phyloP scores from a whole-genome alignment of 768 basidiomycete species.

The Tylopilus balloui region DNA sequence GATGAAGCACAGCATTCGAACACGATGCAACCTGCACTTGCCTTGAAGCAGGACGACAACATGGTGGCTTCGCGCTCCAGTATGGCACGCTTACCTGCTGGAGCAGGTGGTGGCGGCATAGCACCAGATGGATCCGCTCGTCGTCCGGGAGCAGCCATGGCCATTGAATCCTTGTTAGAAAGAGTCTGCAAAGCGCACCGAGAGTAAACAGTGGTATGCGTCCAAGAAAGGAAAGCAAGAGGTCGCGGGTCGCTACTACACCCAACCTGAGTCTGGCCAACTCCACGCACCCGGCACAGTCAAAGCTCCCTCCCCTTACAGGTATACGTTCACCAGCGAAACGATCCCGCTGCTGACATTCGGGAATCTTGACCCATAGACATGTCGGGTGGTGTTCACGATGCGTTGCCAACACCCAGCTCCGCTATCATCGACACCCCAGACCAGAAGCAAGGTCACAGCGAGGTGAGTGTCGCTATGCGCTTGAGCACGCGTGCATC shows the following conservation, averaged over 20 bases:
- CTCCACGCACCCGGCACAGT: constrained; percentile 3
- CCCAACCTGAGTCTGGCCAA: neutral
- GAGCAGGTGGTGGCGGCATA: constrained; percentile 54
- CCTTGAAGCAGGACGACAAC: constrained; percentile 55
- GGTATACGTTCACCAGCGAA: constrained; percentile 3
- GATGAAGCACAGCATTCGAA: neutral
- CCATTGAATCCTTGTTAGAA: constrained; percentile 15
- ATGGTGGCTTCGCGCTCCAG: constrained; percentile 65
- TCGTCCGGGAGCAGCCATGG: constrained; percentile 14
- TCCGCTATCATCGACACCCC: constrained; percentile 13
- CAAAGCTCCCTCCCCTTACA: neutral
- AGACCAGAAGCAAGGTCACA: constrained; percentile 6
- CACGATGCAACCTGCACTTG: constrained; percentile 19
- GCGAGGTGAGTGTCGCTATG: constrained; percentile 13
- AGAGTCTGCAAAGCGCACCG: constrained; percentile 41
- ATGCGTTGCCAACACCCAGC: constrained; percentile 11
- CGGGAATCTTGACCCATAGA: neutral
- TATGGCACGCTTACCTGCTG: constrained; percentile 37
- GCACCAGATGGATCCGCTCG: constrained; percentile 29
- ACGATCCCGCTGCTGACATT: neutral
- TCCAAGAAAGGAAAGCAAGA: constrained; percentile 26
- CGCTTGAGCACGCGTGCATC: neutral
- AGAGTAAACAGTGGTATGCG: neutral
- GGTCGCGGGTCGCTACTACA: neutral
- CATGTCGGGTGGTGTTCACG: constrained; percentile 23